phyloP scores from a whole-genome alignment of 345 rosid genomes.

The Linum tenue region DNA sequence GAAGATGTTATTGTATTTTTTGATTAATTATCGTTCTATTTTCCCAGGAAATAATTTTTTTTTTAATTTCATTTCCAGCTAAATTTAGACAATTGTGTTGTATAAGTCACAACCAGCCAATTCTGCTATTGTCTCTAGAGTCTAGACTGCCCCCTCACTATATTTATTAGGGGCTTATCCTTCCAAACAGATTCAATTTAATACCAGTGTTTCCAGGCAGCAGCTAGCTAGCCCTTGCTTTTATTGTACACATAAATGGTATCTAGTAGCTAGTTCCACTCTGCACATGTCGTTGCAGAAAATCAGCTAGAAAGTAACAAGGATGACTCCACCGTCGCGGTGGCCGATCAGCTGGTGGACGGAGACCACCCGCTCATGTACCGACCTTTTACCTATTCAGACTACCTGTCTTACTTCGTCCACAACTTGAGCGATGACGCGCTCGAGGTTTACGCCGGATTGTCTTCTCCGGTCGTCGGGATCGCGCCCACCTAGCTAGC shows the following conservation, averaged over 20 bases:
- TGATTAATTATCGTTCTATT: too few species aligned
- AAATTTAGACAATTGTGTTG: too few species aligned
- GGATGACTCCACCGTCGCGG: constrained; percentile 28
- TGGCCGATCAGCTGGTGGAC: constrained; percentile 31
- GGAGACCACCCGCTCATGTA: constrained; percentile 40
- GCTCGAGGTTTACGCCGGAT: constrained; percentile 31
- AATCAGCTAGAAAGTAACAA: not conserved
- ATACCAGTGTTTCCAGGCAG: not conserved
- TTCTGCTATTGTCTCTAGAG: not conserved
- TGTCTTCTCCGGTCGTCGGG: constrained; percentile 5
- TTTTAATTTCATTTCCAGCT: too few species aligned
- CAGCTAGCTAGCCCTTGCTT: not conserved
- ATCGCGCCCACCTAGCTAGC: too few species aligned
- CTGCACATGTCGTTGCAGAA: not conserved
- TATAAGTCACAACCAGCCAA: not conserved
- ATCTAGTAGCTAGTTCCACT: too few species aligned
- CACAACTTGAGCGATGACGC: constrained; percentile 34
- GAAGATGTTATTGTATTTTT: too few species aligned
- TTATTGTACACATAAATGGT: not conserved
- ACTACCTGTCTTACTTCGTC: constrained; percentile 30
- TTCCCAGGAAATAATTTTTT: too few species aligned
- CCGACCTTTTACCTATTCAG: constrained; percentile 34
- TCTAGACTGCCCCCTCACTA: not conserved
- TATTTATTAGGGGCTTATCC: constrained; percentile 1
- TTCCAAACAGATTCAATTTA: not conserved